These are phyloP conservation scores for Zalerion maritima DNA, from an alignment of 495 filamentous ascomycete genomes.

Conservation along the genomic window DNA sequence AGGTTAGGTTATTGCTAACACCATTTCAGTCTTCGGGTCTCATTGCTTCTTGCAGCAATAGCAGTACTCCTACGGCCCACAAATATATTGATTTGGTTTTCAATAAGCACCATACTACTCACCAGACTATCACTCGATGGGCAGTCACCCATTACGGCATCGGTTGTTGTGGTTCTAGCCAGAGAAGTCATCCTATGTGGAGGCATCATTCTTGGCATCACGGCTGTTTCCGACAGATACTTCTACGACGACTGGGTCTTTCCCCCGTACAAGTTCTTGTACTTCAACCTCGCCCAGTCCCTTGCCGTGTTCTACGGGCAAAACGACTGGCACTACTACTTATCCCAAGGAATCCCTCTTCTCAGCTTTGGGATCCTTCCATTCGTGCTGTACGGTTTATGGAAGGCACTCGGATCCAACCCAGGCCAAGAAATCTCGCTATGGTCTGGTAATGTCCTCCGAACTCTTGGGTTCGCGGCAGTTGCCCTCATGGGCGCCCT, in stretches of 20 bases:
- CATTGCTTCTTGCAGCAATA: slow-evolving; percentile 59
- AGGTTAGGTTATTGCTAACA: slow-evolving; percentile 4
- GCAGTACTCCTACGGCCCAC: slow-evolving; percentile 86
- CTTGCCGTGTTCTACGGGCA: slow-evolving; percentile 86
- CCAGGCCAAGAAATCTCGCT: slow-evolving; percentile 18
- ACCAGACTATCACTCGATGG: slow-evolving; percentile 25
- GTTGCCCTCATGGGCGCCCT: slow-evolving; percentile 47
- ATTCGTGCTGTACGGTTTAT: slow-evolving; percentile 54
- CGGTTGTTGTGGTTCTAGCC: slow-evolving; percentile 37
- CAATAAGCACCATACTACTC: slow-evolving; percentile 28
- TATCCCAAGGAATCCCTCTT: slow-evolving; percentile 77
- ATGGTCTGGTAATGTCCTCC: slow-evolving; percentile 27
- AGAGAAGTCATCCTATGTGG: slow-evolving; percentile 56
- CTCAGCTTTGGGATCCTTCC: slow-evolving; percentile 74
- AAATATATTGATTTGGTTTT: slow-evolving; percentile 74
- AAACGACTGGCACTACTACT: slow-evolving; percentile 86
- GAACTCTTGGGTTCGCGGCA: slow-evolving; percentile 46
- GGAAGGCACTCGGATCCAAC: slow-evolving; percentile 24
- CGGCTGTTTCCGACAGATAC: slow-evolving; percentile 53
- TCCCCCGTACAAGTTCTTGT: slow-evolving; percentile 73
- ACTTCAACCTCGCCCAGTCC: slow-evolving; percentile 81
- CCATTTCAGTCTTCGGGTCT: slow-evolving; percentile 42
- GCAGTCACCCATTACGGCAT: slow-evolving; percentile 21
- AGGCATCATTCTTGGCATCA: slow-evolving; percentile 43
- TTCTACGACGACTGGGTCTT: slow-evolving; percentile 87